Evolutionary conservation across 1,284 basidiomycete species (phyloP).

Genomic region (Mycena citricolor): DNA sequence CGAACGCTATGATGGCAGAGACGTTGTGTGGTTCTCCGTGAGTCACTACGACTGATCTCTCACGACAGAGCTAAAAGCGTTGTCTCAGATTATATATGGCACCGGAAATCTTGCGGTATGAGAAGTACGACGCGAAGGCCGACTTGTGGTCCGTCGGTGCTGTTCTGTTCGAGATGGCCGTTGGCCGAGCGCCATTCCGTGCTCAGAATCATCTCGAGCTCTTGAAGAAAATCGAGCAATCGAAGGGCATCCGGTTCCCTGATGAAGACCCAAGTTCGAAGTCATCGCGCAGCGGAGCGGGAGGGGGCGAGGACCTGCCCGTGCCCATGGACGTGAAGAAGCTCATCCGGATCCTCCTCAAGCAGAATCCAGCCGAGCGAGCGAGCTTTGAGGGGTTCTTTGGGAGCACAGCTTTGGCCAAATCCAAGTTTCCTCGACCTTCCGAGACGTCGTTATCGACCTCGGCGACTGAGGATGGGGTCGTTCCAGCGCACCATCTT

Average conservation of each 20-base stretch:
- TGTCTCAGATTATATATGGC: conserved; percentile 90
- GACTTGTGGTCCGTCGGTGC: conserved; percentile 99
- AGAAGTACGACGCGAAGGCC: conserved; percentile 97
- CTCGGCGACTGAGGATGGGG: conserved; percentile 12
- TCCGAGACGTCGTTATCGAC: conserved; percentile 30
- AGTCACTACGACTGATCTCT: conserved; percentile 33
- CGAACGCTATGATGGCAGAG: conserved; percentile 93
- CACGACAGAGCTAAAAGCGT: conserved; percentile 3
- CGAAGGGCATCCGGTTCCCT: conserved; percentile 87
- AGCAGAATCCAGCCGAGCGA: conserved; percentile 82
- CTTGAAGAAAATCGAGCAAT: conserved; percentile 87
- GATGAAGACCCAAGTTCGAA: conserved; percentile 71
- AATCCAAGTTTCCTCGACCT: conserved; percentile 69
- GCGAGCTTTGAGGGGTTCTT: conserved; percentile 95
- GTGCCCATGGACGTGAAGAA: conserved; percentile 88
- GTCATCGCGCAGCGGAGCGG: conserved; percentile 33
- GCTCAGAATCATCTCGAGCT: conserved; percentile 97
- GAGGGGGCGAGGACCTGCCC: conserved; percentile 46
- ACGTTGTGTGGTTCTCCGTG: conserved; percentile 97
- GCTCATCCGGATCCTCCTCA: conserved; percentile 82
- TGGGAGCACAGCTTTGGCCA: conserved; percentile 75
- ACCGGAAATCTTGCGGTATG: conserved; percentile 94
- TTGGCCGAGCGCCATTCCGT: conserved; percentile 92
- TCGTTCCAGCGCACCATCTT: conserved; percentile 65
- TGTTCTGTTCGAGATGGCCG: conserved; percentile 94